phyloP scores from a whole-genome alignment of 2,329 filamentous ascomycete species.

The Stagonosporopsis tanaceti region DNA sequence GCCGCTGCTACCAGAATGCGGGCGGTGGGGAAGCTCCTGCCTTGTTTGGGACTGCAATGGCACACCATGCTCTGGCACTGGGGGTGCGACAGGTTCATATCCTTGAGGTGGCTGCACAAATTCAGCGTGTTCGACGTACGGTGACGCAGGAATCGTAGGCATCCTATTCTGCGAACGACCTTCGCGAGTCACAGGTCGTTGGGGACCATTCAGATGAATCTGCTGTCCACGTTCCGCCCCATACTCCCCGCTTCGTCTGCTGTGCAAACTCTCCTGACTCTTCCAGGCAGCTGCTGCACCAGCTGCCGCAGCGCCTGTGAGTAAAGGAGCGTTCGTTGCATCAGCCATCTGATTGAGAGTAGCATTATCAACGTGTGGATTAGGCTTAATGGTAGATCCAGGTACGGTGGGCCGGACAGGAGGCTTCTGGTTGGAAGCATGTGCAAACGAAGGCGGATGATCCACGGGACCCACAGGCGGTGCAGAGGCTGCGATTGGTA shows the following conservation, averaged over 20 bases:
- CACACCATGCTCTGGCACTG: constrained; percentile 48
- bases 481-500: constrained; percentile 47
- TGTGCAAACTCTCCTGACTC: constrained; percentile 41
- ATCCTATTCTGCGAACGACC: constrained; percentile 48
- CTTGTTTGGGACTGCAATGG: constrained; percentile 33
- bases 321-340: constrained; percentile 64
- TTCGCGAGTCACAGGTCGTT: constrained; percentile 66
- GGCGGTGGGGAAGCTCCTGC: constrained; percentile 37
- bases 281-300: constrained; percentile 53
- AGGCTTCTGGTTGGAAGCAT: constrained; percentile 75
- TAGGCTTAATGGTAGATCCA: constrained; percentile 75
- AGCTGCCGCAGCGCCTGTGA: constrained; percentile 47
- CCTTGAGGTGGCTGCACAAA: constrained; percentile 41
- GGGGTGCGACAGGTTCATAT: constrained; percentile 45
- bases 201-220: constrained; percentile 53
- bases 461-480: constrained; percentile 76
- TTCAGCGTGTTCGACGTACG: constrained; percentile 52
- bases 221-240: constrained; percentile 32
- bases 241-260: constrained; percentile 44
- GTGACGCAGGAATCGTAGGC: constrained; percentile 57
- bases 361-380: constrained; percentile 81
- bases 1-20: constrained; percentile 36
- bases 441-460: constrained; percentile 79
- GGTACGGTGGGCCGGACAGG: constrained; percentile 75
- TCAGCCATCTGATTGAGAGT: constrained; percentile 83